phyloP scores from a whole-genome alignment of 306 rosid genomes.

The Cucurbita moschata region DNA sequence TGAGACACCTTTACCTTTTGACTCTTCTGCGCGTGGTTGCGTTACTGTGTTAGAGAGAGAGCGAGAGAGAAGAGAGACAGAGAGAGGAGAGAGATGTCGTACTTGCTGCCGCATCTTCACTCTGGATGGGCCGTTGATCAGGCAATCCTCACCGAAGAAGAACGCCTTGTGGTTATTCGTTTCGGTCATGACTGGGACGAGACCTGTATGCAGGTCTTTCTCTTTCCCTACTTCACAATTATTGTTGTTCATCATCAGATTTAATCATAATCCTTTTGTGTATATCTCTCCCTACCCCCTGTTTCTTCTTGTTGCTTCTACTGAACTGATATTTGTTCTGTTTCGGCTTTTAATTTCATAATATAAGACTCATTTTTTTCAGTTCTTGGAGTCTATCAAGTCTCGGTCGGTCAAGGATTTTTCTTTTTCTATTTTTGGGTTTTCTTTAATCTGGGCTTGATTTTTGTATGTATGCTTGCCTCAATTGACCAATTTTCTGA shows the following conservation, averaged over 20 bases:
- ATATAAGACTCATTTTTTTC: background rate
- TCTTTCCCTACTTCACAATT: background rate
- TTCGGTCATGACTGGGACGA: slow-evolving; percentile 78
- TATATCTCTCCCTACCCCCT: background rate
- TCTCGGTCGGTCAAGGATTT: background rate
- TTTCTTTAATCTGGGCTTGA: background rate
- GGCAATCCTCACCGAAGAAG: slow-evolving; percentile 77
- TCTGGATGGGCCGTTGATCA: slow-evolving; percentile 84
- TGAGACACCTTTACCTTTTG: background rate
- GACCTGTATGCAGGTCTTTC: slow-evolving; percentile 69
- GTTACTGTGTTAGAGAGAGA: background rate
- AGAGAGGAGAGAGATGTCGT: slow-evolving; percentile 28
- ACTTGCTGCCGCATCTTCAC: slow-evolving; percentile 70
- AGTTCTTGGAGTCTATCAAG: background rate
- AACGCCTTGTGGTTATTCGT: slow-evolving; percentile 66
- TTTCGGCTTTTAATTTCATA: background rate
- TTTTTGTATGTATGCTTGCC: background rate
- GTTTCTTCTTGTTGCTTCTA: background rate
- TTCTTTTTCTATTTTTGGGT: background rate
- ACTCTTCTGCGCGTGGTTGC: background rate
- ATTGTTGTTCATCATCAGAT: background rate
- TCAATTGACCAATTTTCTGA: background rate
- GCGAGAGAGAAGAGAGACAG: too few species aligned
- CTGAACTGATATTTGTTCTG: background rate
- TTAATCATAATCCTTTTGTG: background rate